phyloP scores from a whole-genome alignment of 2,329 filamentous ascomycete genomes.

The Fonsecaea pedrosoi region DNA sequence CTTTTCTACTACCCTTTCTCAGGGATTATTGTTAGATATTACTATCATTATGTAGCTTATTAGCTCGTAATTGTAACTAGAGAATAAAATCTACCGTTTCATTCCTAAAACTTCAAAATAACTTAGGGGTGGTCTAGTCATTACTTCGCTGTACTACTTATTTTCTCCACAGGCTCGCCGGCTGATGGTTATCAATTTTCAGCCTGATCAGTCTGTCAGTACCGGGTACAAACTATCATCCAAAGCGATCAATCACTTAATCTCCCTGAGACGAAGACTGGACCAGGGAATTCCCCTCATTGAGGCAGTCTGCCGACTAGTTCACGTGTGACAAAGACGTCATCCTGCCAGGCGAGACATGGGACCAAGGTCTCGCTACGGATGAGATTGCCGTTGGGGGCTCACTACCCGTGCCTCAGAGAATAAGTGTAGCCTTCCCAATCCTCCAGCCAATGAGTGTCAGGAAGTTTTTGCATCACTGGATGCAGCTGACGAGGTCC shows the following conservation, averaged over 20 bases:
- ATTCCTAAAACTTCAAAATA: no score
- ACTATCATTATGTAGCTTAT: no score
- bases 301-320: neutral
- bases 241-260: neutral
- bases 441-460: neutral
- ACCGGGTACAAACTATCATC: neutral
- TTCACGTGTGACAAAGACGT: slow-evolving; percentile 13
- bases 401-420: neutral
- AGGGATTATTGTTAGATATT: no score
- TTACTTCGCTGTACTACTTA: no score
- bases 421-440: neutral
- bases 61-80: no score
- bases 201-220: neutral
- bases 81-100: no score
- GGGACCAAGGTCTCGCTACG: neutral
- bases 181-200: neutral
- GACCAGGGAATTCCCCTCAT: neutral
- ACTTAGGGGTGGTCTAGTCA: no score
- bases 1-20: no score
- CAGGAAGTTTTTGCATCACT: neutral
- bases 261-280: neutral
- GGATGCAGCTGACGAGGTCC: neutral
- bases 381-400: slow-evolving; percentile 1
- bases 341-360: neutral
- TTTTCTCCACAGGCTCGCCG: no score